A percentile compares a stretch with the other conserved stretches of the same genome.
Evolutionary conservation across 1,284 basidiomycete genomes (phyloP).

Genomic region (Afroboletus lepidellus): DNA sequence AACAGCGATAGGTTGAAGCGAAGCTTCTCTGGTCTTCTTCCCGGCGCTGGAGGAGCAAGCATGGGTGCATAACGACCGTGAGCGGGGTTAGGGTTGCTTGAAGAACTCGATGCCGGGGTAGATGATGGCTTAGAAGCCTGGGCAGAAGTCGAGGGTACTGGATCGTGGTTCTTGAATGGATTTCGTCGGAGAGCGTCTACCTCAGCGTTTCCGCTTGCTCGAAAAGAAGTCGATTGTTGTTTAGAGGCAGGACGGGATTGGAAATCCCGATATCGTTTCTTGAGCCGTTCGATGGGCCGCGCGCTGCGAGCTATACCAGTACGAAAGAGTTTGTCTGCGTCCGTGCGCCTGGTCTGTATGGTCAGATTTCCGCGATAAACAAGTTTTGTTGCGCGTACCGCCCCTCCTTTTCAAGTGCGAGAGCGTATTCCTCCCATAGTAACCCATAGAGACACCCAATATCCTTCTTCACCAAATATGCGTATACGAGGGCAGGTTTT

Average conservation of each 20-base stretch:
- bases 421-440: slow-evolving; percentile 86
- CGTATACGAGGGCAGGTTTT: slow-evolving; percentile 58
- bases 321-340: slow-evolving; percentile 83
- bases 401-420: slow-evolving; percentile 67
- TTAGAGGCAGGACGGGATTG: slow-evolving; percentile 49
- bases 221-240: slow-evolving; percentile 26
- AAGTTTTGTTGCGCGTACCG: slow-evolving; percentile 51
- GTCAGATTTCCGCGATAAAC: slow-evolving; percentile 15
- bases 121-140: slow-evolving; percentile 28
- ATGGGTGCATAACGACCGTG: slow-evolving; percentile 62
- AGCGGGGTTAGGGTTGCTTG: slow-evolving; percentile 9
- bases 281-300: slow-evolving; percentile 82
- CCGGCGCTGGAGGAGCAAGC: slow-evolving; percentile 62
- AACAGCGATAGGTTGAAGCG: slow-evolving; percentile 65
- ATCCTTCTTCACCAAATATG: slow-evolving; percentile 72
- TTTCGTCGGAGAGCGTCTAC: slow-evolving; percentile 48
- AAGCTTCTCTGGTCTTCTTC: slow-evolving; percentile 68
- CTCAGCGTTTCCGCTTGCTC: slow-evolving; percentile 27
- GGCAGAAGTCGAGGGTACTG: slow-evolving; percentile 31
- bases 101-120: slow-evolving; percentile 16
- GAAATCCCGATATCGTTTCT: slow-evolving; percentile 82
- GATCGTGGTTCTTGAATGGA: slow-evolving; percentile 53
- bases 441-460: slow-evolving; percentile 78
- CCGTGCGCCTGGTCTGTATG: slow-evolving; percentile 49
- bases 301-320: slow-evolving; percentile 83